A percentile compares a stretch with the other conserved stretches of the same genome.
These are phyloP conservation scores for Ganoderma boninense DNA, from an alignment of 1,284 basidiomycete genomes.

Conservation along the genomic window DNA sequence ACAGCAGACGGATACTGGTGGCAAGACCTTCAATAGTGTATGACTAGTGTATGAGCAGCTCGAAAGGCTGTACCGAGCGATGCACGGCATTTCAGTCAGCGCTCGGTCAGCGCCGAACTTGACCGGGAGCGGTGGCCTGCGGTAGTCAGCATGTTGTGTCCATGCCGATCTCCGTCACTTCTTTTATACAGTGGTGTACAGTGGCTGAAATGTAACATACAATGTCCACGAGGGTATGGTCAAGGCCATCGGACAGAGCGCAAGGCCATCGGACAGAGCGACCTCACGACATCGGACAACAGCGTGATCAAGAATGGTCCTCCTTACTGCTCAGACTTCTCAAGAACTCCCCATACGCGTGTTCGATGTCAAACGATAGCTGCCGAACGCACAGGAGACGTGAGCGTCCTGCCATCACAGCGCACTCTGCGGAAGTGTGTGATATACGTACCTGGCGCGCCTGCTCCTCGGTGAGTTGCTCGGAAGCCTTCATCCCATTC, in stretches of 20 bases:
- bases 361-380: constrained; percentile 96
- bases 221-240: background rate
- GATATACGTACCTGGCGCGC: constrained; percentile 76
- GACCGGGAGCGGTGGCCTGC: background rate
- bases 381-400: constrained; percentile 42
- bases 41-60: background rate
- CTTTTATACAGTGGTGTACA: background rate
- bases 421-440: background rate
- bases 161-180: background rate
- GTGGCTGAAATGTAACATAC: background rate
- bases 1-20: background rate
- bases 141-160: background rate
- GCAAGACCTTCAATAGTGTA: background rate
- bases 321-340: constrained; percentile 72
- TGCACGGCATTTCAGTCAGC: background rate
- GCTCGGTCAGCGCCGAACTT: background rate
- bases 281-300: background rate
- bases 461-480: constrained; percentile 96
- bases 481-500: constrained; percentile 97
- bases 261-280: background rate
- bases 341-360: constrained; percentile 97
- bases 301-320: constrained; percentile 27
- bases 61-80: background rate
- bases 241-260: background rate
- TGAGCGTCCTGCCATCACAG: background rate